Percentiles rank a stretch among this genome's conserved stretches.
These are phyloP conservation scores for Sapria himalayana DNA, from an alignment of 345 rosid genomes.

Conservation along the genomic window DNA sequence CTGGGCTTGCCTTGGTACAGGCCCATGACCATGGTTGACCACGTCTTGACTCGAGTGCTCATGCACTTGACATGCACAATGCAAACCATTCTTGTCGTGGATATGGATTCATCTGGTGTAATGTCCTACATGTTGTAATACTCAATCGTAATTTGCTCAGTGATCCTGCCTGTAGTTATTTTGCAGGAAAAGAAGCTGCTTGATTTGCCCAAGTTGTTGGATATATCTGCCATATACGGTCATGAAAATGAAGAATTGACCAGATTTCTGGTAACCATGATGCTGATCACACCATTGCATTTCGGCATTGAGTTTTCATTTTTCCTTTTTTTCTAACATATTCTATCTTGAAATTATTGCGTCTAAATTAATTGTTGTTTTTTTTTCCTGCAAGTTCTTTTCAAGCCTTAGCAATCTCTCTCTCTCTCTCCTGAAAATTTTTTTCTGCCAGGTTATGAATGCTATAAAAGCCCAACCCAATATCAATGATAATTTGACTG, in stretches of 20 bases:
- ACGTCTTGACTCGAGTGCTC: too few species aligned
- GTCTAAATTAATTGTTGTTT: constrained; percentile 3
- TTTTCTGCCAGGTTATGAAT: constrained; percentile 37
- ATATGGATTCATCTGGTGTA: too few species aligned
- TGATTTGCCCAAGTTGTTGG: constrained; percentile 82
- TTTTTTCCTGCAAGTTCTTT: too few species aligned
- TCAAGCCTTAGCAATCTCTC: neutral
- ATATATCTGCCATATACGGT: constrained; percentile 76
- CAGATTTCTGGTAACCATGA: constrained; percentile 37
- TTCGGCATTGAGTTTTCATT: neutral
- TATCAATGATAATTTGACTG: constrained; percentile 30
- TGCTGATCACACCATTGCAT: too few species aligned
- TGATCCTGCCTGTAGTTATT: constrained; percentile 38
- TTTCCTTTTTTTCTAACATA: neutral
- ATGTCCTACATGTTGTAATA: too few species aligned
- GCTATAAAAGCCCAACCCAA: constrained; percentile 51
- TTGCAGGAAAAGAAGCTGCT: constrained; percentile 84
- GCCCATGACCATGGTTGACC: too few species aligned
- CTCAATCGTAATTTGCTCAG: constrained; percentile 31
- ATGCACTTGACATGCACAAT: too few species aligned
- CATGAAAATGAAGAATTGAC: constrained; percentile 82
- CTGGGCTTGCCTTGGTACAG: too few species aligned
- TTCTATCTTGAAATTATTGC: neutral
- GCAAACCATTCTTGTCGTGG: too few species aligned
- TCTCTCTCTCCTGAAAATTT: neutral